A percentile compares a stretch with the other conserved stretches of the same genome.
Conservation (phyloP, 2,329 filamentous ascomycete species). For the Plectosphaerella plurivora region DNA sequence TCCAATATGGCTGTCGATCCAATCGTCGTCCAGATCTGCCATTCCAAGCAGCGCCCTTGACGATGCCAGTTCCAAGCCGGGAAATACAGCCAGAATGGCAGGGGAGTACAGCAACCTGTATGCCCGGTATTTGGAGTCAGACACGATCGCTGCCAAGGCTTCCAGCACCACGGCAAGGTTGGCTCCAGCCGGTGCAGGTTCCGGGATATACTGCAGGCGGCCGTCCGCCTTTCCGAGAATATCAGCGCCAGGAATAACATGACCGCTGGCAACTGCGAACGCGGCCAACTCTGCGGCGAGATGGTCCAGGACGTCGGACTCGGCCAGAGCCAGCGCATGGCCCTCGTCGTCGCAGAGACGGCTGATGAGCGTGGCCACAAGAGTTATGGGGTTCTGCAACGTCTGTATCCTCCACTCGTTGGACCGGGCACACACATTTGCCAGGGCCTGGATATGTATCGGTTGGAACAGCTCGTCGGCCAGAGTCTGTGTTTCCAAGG, state of each 20-base stretch:
- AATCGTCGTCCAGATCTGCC: conserved; percentile 23
- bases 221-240: conserved; percentile 48
- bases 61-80: conserved; percentile 46
- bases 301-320: conserved; percentile 70
- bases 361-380: conserved; percentile 53
- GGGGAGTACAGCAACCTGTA: conserved; percentile 67
- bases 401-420: conserved; percentile 3
- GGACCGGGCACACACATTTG: neutral
- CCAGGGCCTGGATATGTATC: conserved; percentile 57
- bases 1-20: conserved; percentile 31
- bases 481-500: conserved; percentile 44
- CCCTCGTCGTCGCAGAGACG: conserved; percentile 62
- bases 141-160: conserved; percentile 71
- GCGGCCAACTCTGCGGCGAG: conserved; percentile 70
- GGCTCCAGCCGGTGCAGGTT: conserved; percentile 52
- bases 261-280: conserved; percentile 63
- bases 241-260: conserved; percentile 64
- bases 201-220: conserved; percentile 53
- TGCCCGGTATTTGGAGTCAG: conserved; percentile 73
- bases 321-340: conserved; percentile 68
- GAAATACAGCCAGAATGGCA: conserved; percentile 65
- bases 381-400: conserved; percentile 56
- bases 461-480: conserved; percentile 61
- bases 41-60: conserved; percentile 6
- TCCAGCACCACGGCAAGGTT: conserved; percentile 69